These are phyloP conservation scores for Fusarium sarcochroum DNA, from an alignment of 2,329 filamentous ascomycete genomes.

Conservation along the genomic window DNA sequence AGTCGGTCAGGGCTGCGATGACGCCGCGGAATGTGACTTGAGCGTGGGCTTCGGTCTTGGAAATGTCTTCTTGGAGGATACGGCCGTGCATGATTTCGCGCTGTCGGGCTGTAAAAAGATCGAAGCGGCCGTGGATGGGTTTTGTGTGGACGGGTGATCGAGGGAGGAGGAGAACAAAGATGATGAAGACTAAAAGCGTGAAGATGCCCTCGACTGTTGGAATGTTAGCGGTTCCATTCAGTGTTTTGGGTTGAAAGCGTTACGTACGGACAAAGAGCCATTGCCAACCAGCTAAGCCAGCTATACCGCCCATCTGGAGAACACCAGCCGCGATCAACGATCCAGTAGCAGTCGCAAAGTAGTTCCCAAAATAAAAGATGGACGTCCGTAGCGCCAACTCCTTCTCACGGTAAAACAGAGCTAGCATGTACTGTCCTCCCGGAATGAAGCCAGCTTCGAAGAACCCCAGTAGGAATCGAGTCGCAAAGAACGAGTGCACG, in stretches of 20 bases:
- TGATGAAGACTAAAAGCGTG: slow-evolving; percentile 34
- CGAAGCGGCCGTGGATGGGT: slow-evolving; percentile 36
- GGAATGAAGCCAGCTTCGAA: slow-evolving; percentile 40
- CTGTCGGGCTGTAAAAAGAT: slow-evolving; percentile 38
- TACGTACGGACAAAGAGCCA: slow-evolving; percentile 33
- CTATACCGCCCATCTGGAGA: slow-evolving; percentile 36
- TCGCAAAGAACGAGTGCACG: slow-evolving; percentile 33
- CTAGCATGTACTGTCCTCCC: slow-evolving; percentile 34
- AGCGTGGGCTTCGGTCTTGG: slow-evolving; percentile 36
- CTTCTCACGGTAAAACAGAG: slow-evolving; percentile 29
- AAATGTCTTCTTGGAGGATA: slow-evolving; percentile 37
- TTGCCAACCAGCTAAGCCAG: slow-evolving; percentile 36
- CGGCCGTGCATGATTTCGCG: slow-evolving; percentile 36
- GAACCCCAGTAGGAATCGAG: slow-evolving; percentile 27
- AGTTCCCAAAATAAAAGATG: slow-evolving; percentile 43
- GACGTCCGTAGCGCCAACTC: slow-evolving; percentile 31
- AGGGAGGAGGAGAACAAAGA: slow-evolving; percentile 34
- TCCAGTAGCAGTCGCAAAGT: slow-evolving; percentile 39
- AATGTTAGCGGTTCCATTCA: too few species aligned
- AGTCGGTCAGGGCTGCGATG: slow-evolving; percentile 16
- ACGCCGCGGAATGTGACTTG: slow-evolving; percentile 17
- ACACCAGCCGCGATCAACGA: slow-evolving; percentile 34
- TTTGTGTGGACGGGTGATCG: slow-evolving; percentile 28
- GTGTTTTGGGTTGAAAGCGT: too few species aligned
- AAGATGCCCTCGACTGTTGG: slow-evolving; percentile 31